Percentiles rank a stretch among this genome's conserved stretches.
Evolutionary conservation across 352 stramenopile genomes (phyloP).

Genomic region (Phytophthora quininea): DNA sequence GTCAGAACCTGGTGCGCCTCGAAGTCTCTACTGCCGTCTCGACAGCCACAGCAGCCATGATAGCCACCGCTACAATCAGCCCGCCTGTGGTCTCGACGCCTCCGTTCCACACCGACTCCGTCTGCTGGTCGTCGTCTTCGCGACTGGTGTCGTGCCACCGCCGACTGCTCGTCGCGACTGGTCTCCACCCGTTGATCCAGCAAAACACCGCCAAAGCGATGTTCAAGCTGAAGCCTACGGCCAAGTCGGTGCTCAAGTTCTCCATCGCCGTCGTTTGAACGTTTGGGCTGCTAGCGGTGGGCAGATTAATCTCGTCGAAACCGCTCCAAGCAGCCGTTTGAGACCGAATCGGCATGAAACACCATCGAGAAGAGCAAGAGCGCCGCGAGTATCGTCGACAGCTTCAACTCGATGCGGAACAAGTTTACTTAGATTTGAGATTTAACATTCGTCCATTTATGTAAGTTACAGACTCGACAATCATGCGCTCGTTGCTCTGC

Average conservation of each 20-base stretch:
- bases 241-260: constrained; percentile 19
- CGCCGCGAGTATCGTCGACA: too few relatives aligned
- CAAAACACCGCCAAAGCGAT: constrained; percentile 17
- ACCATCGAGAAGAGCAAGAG: neutral
- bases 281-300: neutral
- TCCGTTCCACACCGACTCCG: constrained; percentile 20
- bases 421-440: too few relatives aligned
- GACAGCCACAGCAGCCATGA: constrained; percentile 26
- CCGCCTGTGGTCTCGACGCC: constrained; percentile 26
- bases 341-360: neutral
- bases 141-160: constrained; percentile 12
- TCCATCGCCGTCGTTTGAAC: constrained; percentile 11
- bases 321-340: neutral
- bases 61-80: constrained; percentile 25
- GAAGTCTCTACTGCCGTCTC: constrained; percentile 22
- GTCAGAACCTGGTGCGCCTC: constrained; percentile 15
- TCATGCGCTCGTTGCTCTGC: constrained; percentile 15
- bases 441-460: neutral
- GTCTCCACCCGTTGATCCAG: constrained; percentile 26
- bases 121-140: constrained; percentile 7
- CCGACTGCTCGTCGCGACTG: constrained; percentile 17
- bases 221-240: constrained; percentile 23
- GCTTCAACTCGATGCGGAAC: neutral
- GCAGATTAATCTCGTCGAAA: neutral
- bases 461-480: neutral